A percentile compares a stretch with the other conserved stretches of the same genome.
These are phyloP conservation scores for Rugonectria rugulosa DNA, from an alignment of 2,329 filamentous ascomycete genomes.

Conservation along the genomic window DNA sequence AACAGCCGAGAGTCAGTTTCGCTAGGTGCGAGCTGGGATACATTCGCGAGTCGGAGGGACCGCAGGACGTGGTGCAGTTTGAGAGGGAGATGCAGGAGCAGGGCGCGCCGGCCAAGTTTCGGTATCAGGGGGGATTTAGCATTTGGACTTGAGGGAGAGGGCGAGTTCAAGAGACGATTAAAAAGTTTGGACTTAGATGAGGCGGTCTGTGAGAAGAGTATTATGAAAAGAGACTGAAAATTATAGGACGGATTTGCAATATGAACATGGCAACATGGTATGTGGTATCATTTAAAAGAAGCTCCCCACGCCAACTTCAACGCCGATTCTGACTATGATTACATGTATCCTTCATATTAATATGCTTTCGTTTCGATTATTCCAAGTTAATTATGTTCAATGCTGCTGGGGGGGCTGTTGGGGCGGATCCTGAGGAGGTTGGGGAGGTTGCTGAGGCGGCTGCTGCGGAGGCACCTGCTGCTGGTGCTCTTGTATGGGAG, in stretches of 20 bases:
- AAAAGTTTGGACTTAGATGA: no score
- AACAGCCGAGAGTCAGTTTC: conserved; percentile 1
- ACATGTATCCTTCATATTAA: background rate
- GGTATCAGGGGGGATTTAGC: conserved; percentile 7
- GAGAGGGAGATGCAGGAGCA: conserved; percentile 2
- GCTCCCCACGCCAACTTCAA: background rate
- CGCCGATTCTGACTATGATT: conserved; percentile 3
- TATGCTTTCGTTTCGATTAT: background rate
- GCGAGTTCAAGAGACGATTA: no score
- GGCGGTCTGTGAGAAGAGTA: background rate
- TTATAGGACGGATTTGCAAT: background rate
- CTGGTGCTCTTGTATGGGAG: conserved; percentile 1
- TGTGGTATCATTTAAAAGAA: conserved; percentile 2
- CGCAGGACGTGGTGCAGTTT: conserved; percentile 8
- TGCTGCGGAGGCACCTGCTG: conserved; percentile 1
- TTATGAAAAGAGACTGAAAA: background rate
- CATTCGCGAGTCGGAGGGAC: conserved; percentile 4
- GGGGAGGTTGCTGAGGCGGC: conserved; percentile 1
- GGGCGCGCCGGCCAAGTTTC: background rate
- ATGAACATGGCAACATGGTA: background rate
- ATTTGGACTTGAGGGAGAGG: conserved; percentile 11
- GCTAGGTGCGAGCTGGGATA: conserved; percentile 9
- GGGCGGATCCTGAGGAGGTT: conserved; percentile 2
- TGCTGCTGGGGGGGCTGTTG: background rate
- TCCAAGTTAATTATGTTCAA: background rate